Evolutionary conservation across 1,284 basidiomycete species (phyloP).

Genomic region (Rhodotorula sp.): DNA sequence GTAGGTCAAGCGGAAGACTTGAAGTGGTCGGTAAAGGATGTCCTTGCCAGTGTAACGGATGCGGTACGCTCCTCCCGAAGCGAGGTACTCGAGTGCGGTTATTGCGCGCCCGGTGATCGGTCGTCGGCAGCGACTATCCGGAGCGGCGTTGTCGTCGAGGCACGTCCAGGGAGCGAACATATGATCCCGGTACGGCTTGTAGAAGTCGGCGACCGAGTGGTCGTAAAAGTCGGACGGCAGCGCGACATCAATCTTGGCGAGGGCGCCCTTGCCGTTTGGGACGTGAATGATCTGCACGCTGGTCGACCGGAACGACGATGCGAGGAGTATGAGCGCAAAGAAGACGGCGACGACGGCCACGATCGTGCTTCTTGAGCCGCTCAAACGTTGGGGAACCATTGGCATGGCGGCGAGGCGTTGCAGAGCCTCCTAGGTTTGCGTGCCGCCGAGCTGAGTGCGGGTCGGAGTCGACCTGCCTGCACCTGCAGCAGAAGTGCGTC

Average conservation of each 20-base stretch:
- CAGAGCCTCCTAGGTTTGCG: background rate
- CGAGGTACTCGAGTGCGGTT: slow-evolving; percentile 3
- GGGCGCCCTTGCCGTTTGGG: background rate
- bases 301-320: background rate
- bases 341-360: background rate
- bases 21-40: slow-evolving; percentile 2
- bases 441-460: background rate
- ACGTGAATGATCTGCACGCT: background rate
- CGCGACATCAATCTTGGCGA: background rate
- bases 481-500: too few species aligned
- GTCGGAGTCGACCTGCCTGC: background rate
- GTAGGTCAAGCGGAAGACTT: background rate
- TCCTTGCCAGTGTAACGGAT: background rate
- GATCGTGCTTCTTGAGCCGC: background rate
- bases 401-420: background rate
- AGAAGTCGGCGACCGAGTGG: background rate
- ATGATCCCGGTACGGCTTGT: background rate
- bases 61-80: slow-evolving; percentile 1
- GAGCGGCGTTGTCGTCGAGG: background rate
- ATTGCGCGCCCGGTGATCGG: background rate
- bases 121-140: background rate
- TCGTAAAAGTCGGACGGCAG: background rate
- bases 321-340: background rate
- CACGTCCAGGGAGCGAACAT: slow-evolving; percentile 3
- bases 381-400: background rate